phyloP scores from a whole-genome alignment of 2,329 filamentous ascomycete genomes.

The Talaromyces amestolkiae region DNA sequence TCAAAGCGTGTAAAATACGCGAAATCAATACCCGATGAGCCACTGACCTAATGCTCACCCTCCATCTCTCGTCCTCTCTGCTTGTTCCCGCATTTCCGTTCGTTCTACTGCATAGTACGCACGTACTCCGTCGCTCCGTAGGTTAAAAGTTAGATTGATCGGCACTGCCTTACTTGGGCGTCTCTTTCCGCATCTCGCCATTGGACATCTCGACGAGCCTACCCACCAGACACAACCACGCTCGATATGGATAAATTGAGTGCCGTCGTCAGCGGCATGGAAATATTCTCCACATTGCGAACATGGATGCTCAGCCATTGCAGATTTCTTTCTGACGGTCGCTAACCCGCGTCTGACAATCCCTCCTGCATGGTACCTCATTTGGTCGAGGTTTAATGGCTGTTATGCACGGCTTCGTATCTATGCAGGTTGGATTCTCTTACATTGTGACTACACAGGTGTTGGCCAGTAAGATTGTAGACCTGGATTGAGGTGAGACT shows the following conservation, averaged over 20 bases:
- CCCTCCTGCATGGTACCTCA: not conserved
- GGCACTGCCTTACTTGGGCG: not conserved
- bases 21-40: not conserved
- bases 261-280: not conserved
- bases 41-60: conserved; percentile 1
- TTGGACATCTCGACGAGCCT: not conserved
- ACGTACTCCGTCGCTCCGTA: not conserved
- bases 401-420: not conserved
- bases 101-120: too few species aligned
- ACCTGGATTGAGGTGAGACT: not conserved
- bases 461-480: not conserved
- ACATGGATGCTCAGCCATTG: not conserved
- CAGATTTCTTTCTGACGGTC: too few species aligned
- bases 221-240: not conserved
- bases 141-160: not conserved
- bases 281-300: not conserved
- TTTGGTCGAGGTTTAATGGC: not conserved
- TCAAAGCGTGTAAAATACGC: not conserved
- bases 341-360: not conserved
- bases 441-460: not conserved
- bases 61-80: not conserved
- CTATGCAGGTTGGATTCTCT: not conserved
- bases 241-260: not conserved
- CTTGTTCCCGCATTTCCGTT: not conserved
- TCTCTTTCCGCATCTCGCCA: not conserved